Evolutionary conservation across 257 asterid species (phyloP).

Genomic region (Nicotiana otophora): DNA sequence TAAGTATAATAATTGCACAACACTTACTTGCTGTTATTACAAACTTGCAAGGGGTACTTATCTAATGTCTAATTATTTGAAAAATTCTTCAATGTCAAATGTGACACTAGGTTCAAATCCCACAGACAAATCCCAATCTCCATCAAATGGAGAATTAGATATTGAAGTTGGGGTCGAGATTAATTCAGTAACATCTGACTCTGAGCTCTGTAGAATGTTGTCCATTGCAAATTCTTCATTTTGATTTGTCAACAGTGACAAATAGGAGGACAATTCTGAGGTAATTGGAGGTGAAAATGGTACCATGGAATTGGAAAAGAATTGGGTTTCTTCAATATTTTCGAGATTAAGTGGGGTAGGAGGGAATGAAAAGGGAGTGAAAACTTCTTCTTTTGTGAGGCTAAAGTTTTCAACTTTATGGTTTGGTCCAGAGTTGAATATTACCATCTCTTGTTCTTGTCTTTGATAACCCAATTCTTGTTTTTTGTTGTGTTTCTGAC

Average conservation of each 20-base stretch:
- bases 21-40: neutral
- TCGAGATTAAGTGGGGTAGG: conserved; percentile 26
- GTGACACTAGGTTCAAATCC: conserved; percentile 33
- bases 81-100: conserved; percentile 29
- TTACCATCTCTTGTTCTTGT: neutral
- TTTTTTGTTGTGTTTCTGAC: conserved; percentile 14
- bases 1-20: neutral
- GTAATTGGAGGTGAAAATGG: conserved; percentile 40
- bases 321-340: conserved; percentile 10
- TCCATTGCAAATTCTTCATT: conserved; percentile 25
- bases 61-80: conserved; percentile 2
- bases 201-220: conserved; percentile 24
- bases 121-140: conserved; percentile 30
- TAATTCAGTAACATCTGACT: conserved; percentile 42
- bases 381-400: conserved; percentile 13
- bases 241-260: conserved; percentile 30
- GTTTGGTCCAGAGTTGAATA: conserved; percentile 8
- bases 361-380: conserved; percentile 39
- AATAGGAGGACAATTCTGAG: conserved; percentile 36
- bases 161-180: conserved; percentile 45
- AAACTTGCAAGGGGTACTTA: neutral
- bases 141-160: conserved; percentile 21
- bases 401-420: conserved; percentile 27
- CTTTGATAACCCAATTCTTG: conserved; percentile 15
- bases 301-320: conserved; percentile 26